Percentiles rank a stretch among this genome's conserved stretches.
phyloP scores from a whole-genome alignment of 2,329 filamentous ascomycete species.

The Hirsutella thompsonii region DNA sequence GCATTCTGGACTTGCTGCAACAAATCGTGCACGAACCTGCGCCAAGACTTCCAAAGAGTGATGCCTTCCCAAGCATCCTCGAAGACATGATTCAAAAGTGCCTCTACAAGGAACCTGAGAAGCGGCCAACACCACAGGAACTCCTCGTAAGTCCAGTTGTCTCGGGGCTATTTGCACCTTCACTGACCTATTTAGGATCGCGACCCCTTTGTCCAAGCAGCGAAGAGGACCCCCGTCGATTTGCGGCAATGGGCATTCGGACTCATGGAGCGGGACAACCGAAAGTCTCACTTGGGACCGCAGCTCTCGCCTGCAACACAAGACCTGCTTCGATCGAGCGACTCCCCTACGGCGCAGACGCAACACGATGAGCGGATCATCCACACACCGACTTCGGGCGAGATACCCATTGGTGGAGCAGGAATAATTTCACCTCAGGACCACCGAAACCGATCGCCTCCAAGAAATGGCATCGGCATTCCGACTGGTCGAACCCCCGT shows the following conservation, averaged over 20 bases:
- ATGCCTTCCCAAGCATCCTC: slow-evolving; percentile 87
- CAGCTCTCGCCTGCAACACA: slow-evolving; percentile 67
- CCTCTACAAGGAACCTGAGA: slow-evolving; percentile 76
- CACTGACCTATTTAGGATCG: slow-evolving; percentile 49
- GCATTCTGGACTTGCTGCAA: slow-evolving; percentile 89
- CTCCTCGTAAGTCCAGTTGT: slow-evolving; percentile 51
- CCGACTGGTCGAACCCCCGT: slow-evolving; percentile 26
- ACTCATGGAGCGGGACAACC: slow-evolving; percentile 89
- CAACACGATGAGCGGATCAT: slow-evolving; percentile 30
- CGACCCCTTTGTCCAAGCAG: slow-evolving; percentile 89
- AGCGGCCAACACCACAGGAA: slow-evolving; percentile 83
- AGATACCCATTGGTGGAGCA: slow-evolving; percentile 53
- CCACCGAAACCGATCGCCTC: slow-evolving; percentile 37
- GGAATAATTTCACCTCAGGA: slow-evolving; percentile 42
- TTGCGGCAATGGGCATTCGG: slow-evolving; percentile 86
- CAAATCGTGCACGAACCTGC: slow-evolving; percentile 96
- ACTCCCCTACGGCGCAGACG: slow-evolving; percentile 38
- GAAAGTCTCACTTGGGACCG: slow-evolving; percentile 83
- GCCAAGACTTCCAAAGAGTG: slow-evolving; percentile 87
- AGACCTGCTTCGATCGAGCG: slow-evolving; percentile 54
- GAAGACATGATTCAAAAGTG: slow-evolving; percentile 98
- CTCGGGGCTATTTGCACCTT: background rate
- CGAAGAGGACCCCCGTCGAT: slow-evolving; percentile 91
- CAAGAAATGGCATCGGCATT: slow-evolving; percentile 30
- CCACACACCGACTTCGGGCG: slow-evolving; percentile 55